Evolutionary conservation across 108 stramenopile genomes (phyloP), one percentile per base, ranked within the genome.

Genomic region (Nannochloropsis gaditana): DNA sequence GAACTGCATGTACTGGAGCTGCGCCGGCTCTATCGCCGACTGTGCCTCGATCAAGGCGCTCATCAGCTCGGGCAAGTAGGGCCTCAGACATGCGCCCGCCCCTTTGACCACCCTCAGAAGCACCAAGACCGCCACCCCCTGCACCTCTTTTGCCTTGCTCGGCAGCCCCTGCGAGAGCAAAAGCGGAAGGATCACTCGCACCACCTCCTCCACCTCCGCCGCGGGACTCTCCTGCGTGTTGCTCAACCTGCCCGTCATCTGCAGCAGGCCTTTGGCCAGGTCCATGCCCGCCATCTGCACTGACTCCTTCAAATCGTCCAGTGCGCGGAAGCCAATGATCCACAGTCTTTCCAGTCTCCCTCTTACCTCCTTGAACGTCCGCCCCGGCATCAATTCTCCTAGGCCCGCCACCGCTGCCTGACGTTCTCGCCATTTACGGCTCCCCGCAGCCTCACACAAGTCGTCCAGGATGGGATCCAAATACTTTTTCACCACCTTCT

Each of bases 1-100:
- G 59, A 89, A 89, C 86, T 89, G 89, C 89, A 89, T 86, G 86
- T 89, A 89, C 86, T 89, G 89, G 17, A 89, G 83, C 31, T 85
- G 83, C 87, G 84, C 43, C 43, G 45, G 44, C 1, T 79, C 47
- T 11, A 45, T 21, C 41, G 84, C 80, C 11, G 21, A 11, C 31
- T 81, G 41, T 31, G 80, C 59, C 59, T 73, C 59, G n/a, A 73
- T 73, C 6, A 73, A 8, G 5, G 59, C 59, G n/a, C 59, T 73
- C 5, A 73, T n/a, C 59, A 73, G 6, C 59, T 73, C 59, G 19
- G 59, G 19, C 15, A 73, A n/a, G 19, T n/a, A 73, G n/a, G 59
- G 59, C 59, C 59, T 73, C 59, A 73, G 59, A 73, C 59, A 73
- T n/a, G 15, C 59, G 19, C 59, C 59, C 59, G 59, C 59, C 8